Evolutionary conservation across 1,284 basidiomycete species (phyloP), one percentile per base, ranked within the genome.

Genomic region (Cutaneotrichosporon sp.): DNA sequence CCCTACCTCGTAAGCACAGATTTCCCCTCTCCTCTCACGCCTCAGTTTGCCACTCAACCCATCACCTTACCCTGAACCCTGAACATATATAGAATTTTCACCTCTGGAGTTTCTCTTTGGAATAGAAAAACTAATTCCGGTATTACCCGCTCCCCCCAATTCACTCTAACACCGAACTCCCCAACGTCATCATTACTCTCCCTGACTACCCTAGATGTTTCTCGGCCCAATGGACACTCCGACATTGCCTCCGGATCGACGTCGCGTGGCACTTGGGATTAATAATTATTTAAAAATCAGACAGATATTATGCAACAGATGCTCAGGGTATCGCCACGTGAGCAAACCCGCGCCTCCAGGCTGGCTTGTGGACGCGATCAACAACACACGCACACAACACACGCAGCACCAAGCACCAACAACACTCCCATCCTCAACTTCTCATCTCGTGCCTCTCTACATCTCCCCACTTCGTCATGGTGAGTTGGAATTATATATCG

Each of bases 321-420:
- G n/a, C 16, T 53, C 50, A 53, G 51, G 51, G 51, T 32, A 13
- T n/a, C 7, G 51, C 51, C 51, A 53, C 32, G 31, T 53, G 51
- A 34, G 30, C 5, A 11, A 18, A 13, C 13, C 5, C 51, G 31
- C 16, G 31, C 21, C 18, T 16, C 31, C 18, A 34, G 51, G 51
- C 30, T 53, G 51, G 50, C 30, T 7, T 5, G 30, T 34, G 31
- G 26, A 34, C n/a, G 51, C 55, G 30, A 56, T 30, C 50, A 62
- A 62, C 61, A 58, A 62, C 55, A 63, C 38, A 53, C 21, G 14
- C 9, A 30, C 34, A 57, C 40, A 36, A 36, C 40, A 18, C 40
- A 26, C 26, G 26, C 14, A 13, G 21, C 46, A 11, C 42, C 32
- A 31, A 13, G 21, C 46, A 11, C 42, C 32, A 31, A 18, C 51